Evolutionary conservation across 495 filamentous ascomycete species (phyloP), one percentile per base, ranked within the genome.

Genomic region (Lentithecium fluviatile): DNA sequence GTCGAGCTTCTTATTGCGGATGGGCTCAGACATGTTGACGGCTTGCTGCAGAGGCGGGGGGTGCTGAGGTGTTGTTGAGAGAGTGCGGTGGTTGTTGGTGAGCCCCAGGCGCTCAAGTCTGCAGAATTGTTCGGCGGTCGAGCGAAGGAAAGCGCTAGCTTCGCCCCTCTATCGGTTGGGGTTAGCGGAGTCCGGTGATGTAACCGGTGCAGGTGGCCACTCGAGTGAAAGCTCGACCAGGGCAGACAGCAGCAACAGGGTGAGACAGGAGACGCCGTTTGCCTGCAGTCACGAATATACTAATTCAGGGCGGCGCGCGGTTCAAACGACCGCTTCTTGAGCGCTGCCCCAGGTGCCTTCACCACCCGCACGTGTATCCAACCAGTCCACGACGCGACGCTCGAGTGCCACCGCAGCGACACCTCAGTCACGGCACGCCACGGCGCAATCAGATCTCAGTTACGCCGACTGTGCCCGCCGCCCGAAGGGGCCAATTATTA

Each of bases 1-100:
- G 74, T 93, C 89, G 40, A 87, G 76, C 77, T 89, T 91, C 81
- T 92, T 93, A 76, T 91, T 91, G 72, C 87, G 87, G 77, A 93
- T 93, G 67, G 89, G 89, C 72, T 94, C 90, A 71, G 90, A 90
- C 90, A 95, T 95, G 69, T 46, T 79, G 75, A 64, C 48, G 56
- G 50, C 29, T 32, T 32, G 5, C 43, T 25, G 29, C 19, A 53
- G 45, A 45, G 29, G 58, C 24, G 23, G 12, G 10, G 29, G 12
- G 32, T 19, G 29, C 43, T 34, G 52, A 25, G 51, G 45, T 38
- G 54, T 60, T 68, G 64, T 53, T 58, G 65, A 43, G 65, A 17
- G 47, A 20, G 49, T 43, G 50, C 7, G 32, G 51, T 32, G 43
- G 56, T 60, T 61, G 61, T 56, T 51, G 53, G 46, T 21, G 36